A percentile compares a stretch with the other conserved stretches of the same genome.
phyloP scores from a whole-genome alignment of 495 filamentous ascomycete genomes.

The Xylaria curta region DNA sequence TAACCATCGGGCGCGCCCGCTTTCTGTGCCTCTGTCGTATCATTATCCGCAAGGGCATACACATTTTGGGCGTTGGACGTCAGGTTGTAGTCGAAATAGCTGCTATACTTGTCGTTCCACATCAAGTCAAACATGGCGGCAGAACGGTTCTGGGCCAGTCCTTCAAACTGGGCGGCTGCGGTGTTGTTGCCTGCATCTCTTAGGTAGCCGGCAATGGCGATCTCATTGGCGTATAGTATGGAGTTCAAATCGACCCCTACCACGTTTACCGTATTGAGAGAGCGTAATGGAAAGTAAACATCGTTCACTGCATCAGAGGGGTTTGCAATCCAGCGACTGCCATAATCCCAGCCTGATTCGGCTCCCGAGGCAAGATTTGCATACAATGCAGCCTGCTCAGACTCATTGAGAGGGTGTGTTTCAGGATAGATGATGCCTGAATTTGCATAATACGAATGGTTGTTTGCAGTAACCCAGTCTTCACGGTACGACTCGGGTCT shows the following conservation, averaged over 20 bases:
- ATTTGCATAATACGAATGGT: conserved; percentile 50
- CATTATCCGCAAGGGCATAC: conserved; percentile 47
- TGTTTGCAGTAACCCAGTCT: conserved; percentile 55
- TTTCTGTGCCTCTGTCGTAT: conserved; percentile 41
- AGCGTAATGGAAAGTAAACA: conserved; percentile 58
- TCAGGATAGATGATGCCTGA: conserved; percentile 58
- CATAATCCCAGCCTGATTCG: conserved; percentile 58
- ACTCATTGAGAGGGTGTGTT: conserved; percentile 44
- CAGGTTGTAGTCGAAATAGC: conserved; percentile 61
- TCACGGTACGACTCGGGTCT: conserved; percentile 58
- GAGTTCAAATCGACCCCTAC: conserved; percentile 59
- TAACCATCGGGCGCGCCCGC: conserved; percentile 45
- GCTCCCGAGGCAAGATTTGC: conserved; percentile 56
- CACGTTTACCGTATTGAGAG: conserved; percentile 48
- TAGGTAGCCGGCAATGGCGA: conserved; percentile 48
- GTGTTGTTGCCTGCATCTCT: conserved; percentile 38
- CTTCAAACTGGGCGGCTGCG: conserved; percentile 41
- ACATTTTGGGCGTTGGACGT: conserved; percentile 48
- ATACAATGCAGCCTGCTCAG: conserved; percentile 49
- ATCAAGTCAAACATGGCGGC: conserved; percentile 54
- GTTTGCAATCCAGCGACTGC: conserved; percentile 45
- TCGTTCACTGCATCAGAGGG: conserved; percentile 53
- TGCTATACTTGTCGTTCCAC: conserved; percentile 55
- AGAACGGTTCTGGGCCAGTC: conserved; percentile 45
- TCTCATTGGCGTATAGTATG: conserved; percentile 57